Evolutionary conservation across 768 basidiomycete genomes (phyloP), one percentile per base, ranked within the genome.

Genomic region (Daedalea quercina): DNA sequence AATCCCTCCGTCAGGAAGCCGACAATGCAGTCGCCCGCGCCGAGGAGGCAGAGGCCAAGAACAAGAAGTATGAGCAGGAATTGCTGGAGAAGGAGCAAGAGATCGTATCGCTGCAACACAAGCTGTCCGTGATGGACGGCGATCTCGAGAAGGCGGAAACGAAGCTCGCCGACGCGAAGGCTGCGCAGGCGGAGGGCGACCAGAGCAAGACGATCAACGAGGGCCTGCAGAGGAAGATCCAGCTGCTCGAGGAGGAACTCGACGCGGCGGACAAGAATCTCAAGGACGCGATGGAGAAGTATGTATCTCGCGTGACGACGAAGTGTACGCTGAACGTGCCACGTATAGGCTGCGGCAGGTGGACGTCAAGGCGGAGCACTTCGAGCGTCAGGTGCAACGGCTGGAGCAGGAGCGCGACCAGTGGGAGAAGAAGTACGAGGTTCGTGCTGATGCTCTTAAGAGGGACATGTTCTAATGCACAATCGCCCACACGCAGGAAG

Each of bases 291-390:
- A 85, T 89, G 26, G 96, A 97, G 72, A 95, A 93, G 95, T 96
- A 66, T 63, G 90, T 23, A 41, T 34, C 9, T n/a, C 17, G 11
- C 20, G 28, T 12, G 12, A 23, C 19, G n/a, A 20, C 3, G 9
- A 13, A 24, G 46, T 40, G 7, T 6, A 43, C 19, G 50, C 51
- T 52, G 23, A 46, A n/a, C 11, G n/a, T 49, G 48, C 35, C 35
- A 34, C 47, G 34, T 48, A 41, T 61, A 98, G 95, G 70, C 78
- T 99, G 62, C 79, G 95, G 57, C 91, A 95, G 65, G 93, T 95
- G 53, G 96, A 99, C 66, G 87, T 98, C 71, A 99, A 97, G 75
- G 95, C 95, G 9, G 96, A 99, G 70, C 93, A 98, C 73, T 96
- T 91, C 67, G 95, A 97, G 72, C 83, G 94, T 46, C 90, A 94